phyloP scores from a whole-genome alignment of 768 basidiomycete genomes.

The Paxillus ammoniavirescens region DNA sequence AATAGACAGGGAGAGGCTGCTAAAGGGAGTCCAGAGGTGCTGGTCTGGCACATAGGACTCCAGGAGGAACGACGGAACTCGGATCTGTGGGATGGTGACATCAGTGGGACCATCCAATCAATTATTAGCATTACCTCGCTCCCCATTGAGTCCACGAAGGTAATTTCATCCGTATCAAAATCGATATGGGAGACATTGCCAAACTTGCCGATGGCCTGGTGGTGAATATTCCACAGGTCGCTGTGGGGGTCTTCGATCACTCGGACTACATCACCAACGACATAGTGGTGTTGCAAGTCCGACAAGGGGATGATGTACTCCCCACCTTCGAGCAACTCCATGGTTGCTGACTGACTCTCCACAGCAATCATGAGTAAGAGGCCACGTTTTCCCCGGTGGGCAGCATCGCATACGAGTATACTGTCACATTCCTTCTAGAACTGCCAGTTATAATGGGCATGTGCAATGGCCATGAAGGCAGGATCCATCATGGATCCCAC shows the following conservation, averaged over 20 bases:
- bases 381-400: too few relatives aligned
- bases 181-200: not conserved
- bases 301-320: not conserved
- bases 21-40: not conserved
- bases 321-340: too few relatives aligned
- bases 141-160: not conserved
- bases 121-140: not conserved
- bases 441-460: too few relatives aligned
- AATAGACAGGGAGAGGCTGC: not conserved
- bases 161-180: not conserved
- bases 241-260: too few relatives aligned
- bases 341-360: too few relatives aligned
- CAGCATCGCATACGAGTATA: too few relatives aligned
- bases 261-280: not conserved
- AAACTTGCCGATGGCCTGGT: not conserved
- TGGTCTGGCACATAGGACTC: not conserved
- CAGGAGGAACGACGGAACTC: not conserved
- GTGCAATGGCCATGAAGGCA: too few relatives aligned
- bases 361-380: too few relatives aligned
- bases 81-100: not conserved
- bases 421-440: too few relatives aligned
- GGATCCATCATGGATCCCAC: too few relatives aligned
- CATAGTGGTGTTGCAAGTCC: too few relatives aligned
- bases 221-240: not conserved
- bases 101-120: not conserved